Conservation (phyloP, 208 protist species). For the Strigomonas galati region DNA sequence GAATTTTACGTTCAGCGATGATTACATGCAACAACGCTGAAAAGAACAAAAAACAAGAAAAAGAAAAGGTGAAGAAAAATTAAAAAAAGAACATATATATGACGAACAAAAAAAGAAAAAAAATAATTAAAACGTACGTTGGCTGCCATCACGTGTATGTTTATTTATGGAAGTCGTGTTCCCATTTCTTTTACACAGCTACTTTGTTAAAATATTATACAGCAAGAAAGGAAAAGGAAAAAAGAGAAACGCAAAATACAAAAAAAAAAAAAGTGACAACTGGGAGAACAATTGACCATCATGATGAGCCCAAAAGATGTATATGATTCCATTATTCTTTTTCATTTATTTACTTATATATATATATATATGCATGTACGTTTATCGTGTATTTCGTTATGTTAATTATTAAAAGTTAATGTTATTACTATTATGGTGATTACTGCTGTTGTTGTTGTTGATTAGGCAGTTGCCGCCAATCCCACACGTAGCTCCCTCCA, state of each 20-base stretch:
- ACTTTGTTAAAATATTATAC: neutral
- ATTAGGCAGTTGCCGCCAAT: no score
- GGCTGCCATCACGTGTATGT: no score
- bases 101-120: slow-evolving; percentile 4
- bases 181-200: no score
- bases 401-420: neutral
- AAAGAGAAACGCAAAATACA: neutral
- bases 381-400: no score
- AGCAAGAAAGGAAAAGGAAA: neutral
- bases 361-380: no score
- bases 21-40: neutral
- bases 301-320: no score
- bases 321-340: no score
- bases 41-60: neutral
- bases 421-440: neutral
- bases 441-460: neutral
- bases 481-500: no score
- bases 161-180: neutral
- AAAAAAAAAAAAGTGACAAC: neutral
- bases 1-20: neutral
- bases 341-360: no score
- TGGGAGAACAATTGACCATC: neutral
- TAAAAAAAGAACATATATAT: neutral
- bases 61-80: neutral
- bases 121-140: neutral